Evolutionary conservation across 495 filamentous ascomycete genomes (phyloP).

Genomic region (Beverwykella pulmonaria): DNA sequence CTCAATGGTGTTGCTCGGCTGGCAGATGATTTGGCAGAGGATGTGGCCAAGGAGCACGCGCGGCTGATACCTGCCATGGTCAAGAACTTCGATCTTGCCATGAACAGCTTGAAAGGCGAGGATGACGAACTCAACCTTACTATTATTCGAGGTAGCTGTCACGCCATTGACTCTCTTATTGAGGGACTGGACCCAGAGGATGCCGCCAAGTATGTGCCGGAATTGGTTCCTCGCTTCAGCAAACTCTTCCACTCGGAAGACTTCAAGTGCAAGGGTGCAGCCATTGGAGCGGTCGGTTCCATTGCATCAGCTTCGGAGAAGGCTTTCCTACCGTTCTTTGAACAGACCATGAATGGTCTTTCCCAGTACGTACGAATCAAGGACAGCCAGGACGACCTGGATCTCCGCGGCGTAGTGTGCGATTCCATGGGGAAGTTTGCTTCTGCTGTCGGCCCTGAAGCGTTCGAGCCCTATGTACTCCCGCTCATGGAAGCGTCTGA

Average conservation of each 20-base stretch:
- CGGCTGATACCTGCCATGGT: constrained; percentile 79
- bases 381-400: constrained; percentile 84
- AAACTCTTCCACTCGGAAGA: constrained; percentile 78
- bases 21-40: constrained; percentile 89
- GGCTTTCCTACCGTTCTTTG: constrained; percentile 87
- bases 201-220: constrained; percentile 75
- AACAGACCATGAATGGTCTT: constrained; percentile 80
- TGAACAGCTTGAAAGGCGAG: constrained; percentile 50
- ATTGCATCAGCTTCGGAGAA: constrained; percentile 81
- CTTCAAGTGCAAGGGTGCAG: constrained; percentile 84
- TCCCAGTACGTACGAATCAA: constrained; percentile 83
- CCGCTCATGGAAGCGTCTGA: constrained; percentile 88
- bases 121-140: constrained; percentile 68
- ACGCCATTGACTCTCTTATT: constrained; percentile 86
- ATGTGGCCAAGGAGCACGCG: constrained; percentile 80
- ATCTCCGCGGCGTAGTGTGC: constrained; percentile 83
- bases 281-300: constrained; percentile 85
- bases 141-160: constrained; percentile 86
- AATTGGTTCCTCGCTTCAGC: constrained; percentile 81
- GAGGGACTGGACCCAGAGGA: constrained; percentile 85
- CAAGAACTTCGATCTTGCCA: constrained; percentile 82
- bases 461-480: constrained; percentile 87
- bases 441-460: constrained; percentile 77
- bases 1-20: constrained; percentile 83
- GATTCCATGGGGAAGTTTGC: constrained; percentile 94